Conservation (phyloP, 1,284 basidiomycete species). For the Lignosus rhinocerotis region DNA sequence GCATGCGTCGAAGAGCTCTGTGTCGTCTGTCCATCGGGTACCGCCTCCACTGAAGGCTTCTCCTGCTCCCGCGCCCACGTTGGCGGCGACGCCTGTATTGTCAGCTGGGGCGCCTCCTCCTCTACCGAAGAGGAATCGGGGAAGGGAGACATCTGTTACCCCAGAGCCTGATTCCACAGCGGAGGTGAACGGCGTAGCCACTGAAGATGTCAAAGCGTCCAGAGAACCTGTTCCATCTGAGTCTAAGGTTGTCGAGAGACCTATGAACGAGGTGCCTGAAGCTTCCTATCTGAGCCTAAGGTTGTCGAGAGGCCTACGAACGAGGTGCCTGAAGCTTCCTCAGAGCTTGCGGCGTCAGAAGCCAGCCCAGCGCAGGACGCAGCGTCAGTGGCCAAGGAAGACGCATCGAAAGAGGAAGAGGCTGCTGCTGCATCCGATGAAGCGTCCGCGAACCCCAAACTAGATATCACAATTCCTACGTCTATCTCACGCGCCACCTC, state of each 20-base stretch:
- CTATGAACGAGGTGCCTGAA: background rate
- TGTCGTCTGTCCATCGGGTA: conserved; percentile 13
- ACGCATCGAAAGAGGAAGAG: background rate
- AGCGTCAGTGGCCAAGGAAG: background rate
- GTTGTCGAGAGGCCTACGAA: no score
- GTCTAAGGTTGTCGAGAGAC: background rate
- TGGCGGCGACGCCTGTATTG: background rate
- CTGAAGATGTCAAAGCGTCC: background rate
- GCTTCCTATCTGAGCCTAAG: background rate
- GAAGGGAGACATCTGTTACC: conserved; percentile 9
- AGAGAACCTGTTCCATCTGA: background rate
- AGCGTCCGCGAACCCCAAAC: background rate
- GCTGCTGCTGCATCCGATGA: background rate
- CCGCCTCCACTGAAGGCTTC: conserved; percentile 23
- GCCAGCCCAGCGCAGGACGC: background rate
- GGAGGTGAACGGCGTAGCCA: background rate
- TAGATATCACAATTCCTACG: conserved; percentile 4
- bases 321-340: background rate
- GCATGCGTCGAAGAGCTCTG: conserved; percentile 13
- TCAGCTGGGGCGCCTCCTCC: conserved; percentile 21
- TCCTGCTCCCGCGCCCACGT: conserved; percentile 28
- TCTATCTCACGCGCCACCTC: conserved; percentile 23
- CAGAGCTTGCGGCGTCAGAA: background rate
- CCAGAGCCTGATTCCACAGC: conserved; percentile 3
- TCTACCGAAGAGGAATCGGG: conserved; percentile 26